A percentile compares a stretch with the other conserved stretches of the same genome.
Conservation (phyloP, 345 rosid genomes). For the Rhizophora mangle region DNA sequence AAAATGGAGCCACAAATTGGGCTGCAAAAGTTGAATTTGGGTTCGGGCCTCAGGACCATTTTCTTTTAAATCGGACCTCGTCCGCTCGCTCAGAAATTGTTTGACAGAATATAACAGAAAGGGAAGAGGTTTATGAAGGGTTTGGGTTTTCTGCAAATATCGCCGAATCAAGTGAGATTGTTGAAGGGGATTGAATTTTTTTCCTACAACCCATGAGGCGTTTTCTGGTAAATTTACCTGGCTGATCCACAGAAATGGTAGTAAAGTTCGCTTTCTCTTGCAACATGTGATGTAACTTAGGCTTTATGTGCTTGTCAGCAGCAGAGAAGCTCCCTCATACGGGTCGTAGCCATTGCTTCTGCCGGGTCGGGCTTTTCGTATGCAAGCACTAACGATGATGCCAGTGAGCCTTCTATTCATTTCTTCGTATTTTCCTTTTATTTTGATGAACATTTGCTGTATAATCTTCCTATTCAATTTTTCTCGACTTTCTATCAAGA, state of each 20-base stretch:
- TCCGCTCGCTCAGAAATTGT: too few species aligned
- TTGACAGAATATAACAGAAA: too few species aligned
- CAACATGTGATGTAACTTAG: not conserved
- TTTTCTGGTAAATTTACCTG: slow-evolving; percentile 26
- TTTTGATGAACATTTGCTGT: not conserved
- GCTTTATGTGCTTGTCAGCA: not conserved
- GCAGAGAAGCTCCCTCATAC: slow-evolving; percentile 30
- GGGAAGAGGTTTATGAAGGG: slow-evolving; percentile 3
- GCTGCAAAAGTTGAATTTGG: too few species aligned
- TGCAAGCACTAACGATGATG: slow-evolving; percentile 21
- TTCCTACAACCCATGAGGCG: slow-evolving; percentile 20
- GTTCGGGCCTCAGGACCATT: not conserved
- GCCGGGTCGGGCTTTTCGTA: slow-evolving; percentile 44
- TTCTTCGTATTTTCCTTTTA: not conserved
- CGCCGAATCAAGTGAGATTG: too few species aligned
- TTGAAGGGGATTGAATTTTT: too few species aligned
- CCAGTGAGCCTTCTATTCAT: slow-evolving; percentile 31
- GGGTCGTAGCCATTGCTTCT: slow-evolving; percentile 38
- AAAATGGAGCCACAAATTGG: too few species aligned
- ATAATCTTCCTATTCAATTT: not conserved
- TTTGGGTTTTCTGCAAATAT: slow-evolving; percentile 1
- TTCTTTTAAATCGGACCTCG: not conserved
- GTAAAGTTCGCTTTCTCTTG: not conserved
- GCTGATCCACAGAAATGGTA: too few species aligned
- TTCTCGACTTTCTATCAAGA: not conserved